Evolutionary conservation across 2,329 filamentous ascomycete genomes (phyloP).

Genomic region (Zymoseptoria tritici): DNA sequence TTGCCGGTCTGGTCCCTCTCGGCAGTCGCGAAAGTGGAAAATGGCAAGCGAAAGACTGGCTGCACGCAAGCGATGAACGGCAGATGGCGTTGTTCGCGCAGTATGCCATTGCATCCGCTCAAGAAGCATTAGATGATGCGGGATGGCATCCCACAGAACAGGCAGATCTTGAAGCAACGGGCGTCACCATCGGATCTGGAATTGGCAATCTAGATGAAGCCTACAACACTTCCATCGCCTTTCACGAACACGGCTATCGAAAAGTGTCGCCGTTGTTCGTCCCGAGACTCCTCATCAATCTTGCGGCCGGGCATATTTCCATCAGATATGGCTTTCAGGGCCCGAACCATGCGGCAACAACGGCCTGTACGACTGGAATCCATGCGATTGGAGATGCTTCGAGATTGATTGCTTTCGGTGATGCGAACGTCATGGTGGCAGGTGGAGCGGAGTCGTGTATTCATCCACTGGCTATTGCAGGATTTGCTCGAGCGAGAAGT

Average conservation of each 20-base stretch:
- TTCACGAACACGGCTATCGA: conserved; percentile 70
- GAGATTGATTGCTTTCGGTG: conserved; percentile 83
- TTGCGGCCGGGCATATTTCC: conserved; percentile 88
- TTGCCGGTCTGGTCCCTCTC: conserved; percentile 73
- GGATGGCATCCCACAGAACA: conserved; percentile 59
- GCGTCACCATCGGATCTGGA: conserved; percentile 88
- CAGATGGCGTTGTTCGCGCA: conserved; percentile 89
- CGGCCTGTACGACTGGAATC: conserved; percentile 91
- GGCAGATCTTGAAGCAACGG: conserved; percentile 66
- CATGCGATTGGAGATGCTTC: conserved; percentile 91
- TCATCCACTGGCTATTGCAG: conserved; percentile 84
- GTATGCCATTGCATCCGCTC: conserved; percentile 78
- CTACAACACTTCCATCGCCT: conserved; percentile 73
- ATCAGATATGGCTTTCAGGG: conserved; percentile 86
- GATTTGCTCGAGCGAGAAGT: conserved; percentile 81
- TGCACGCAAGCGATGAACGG: conserved; percentile 51
- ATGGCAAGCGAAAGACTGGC: conserved; percentile 43
- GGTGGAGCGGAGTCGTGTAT: conserved; percentile 93
- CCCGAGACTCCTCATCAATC: conserved; percentile 85
- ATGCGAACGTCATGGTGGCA: conserved; percentile 93
- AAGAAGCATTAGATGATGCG: conserved; percentile 79
- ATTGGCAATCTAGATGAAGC: conserved; percentile 92
- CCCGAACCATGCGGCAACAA: conserved; percentile 87
- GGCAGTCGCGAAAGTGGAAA: conserved; percentile 38
- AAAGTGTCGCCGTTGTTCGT: conserved; percentile 93